These are phyloP conservation scores for Oxalis stricta DNA, from an alignment of 441 rosid genomes.

Conservation along the genomic window DNA sequence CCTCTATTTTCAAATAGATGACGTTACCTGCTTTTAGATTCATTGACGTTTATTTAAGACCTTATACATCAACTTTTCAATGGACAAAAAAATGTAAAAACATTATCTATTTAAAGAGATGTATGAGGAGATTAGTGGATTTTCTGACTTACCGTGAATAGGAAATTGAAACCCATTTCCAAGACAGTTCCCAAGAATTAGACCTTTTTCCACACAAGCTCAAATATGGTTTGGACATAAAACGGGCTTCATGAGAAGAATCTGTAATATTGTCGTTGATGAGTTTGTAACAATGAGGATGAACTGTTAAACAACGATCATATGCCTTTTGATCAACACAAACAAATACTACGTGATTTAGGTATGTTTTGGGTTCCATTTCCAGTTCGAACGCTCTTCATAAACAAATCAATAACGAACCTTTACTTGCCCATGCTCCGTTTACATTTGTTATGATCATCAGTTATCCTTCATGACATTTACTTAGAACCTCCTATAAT, in stretches of 20 bases:
- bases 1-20: too few relatives aligned
- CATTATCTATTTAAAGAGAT: background rate
- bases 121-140: background rate
- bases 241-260: slow-evolving; percentile 51
- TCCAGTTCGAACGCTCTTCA: slow-evolving; percentile 58
- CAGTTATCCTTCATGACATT: too few relatives aligned
- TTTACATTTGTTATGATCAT: slow-evolving; percentile 66
- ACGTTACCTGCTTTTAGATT: too few relatives aligned
- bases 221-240: slow-evolving; percentile 57
- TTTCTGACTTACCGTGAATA: slow-evolving; percentile 54
- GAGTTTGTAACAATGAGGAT: slow-evolving; percentile 49
- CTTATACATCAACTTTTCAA: too few relatives aligned
- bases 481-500: too few relatives aligned
- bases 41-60: too few relatives aligned
- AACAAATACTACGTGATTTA: slow-evolving; percentile 62
- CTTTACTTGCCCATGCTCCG: slow-evolving; percentile 70
- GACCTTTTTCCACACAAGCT: slow-evolving; percentile 79
- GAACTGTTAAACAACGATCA: slow-evolving; percentile 30
- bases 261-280: slow-evolving; percentile 41
- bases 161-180: slow-evolving; percentile 65
- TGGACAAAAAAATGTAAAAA: background rate
- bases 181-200: slow-evolving; percentile 60
- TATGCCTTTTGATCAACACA: slow-evolving; percentile 59
- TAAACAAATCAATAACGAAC: slow-evolving; percentile 54
- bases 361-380: slow-evolving; percentile 33